These are phyloP conservation scores for Paraphaeosphaeria minitans DNA, from an alignment of 2,329 filamentous ascomycete species.

Conservation along the genomic window DNA sequence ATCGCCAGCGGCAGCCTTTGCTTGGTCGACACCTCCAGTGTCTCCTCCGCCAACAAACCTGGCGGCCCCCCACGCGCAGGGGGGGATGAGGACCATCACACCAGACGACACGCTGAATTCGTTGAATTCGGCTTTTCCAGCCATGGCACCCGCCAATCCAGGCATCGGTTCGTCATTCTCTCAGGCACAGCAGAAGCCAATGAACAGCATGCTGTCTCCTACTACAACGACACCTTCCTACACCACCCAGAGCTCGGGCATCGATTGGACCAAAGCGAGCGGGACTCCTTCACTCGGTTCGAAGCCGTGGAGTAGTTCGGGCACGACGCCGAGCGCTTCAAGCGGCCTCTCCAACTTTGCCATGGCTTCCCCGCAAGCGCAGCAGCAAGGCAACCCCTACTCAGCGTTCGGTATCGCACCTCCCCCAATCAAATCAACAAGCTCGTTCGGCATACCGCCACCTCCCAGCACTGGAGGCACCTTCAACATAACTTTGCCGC, in stretches of 20 bases:
- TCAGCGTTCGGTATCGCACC: conserved; percentile 47
- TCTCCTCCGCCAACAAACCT: conserved; percentile 42
- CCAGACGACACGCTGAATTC: conserved; percentile 56
- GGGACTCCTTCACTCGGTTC: conserved; percentile 20
- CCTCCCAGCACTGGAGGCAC: conserved; percentile 20
- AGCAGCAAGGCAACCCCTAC: conserved; percentile 35
- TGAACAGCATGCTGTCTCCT: conserved; percentile 38
- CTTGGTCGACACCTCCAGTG: conserved; percentile 51
- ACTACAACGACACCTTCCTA: conserved; percentile 32
- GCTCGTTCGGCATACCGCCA: conserved; percentile 20
- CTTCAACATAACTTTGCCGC: conserved; percentile 38
- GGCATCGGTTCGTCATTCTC: conserved; percentile 43
- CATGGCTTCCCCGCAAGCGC: conserved; percentile 56
- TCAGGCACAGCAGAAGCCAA: conserved; percentile 46
- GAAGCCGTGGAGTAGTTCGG: conserved; percentile 32
- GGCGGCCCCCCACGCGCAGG: conserved; percentile 28
- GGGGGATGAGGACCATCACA: conserved; percentile 54
- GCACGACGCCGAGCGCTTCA: conserved; percentile 21
- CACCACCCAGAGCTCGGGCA: conserved; percentile 24
- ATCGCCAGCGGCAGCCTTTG: conserved; percentile 49
- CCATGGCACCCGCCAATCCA: conserved; percentile 43
- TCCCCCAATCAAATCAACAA: conserved; percentile 32
- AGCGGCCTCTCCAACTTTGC: conserved; percentile 48
- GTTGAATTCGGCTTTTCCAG: conserved; percentile 44
- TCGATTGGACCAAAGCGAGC: conserved; percentile 41